Conservation (phyloP, 179 eudicot genomes). For the Silene coronaria region DNA sequence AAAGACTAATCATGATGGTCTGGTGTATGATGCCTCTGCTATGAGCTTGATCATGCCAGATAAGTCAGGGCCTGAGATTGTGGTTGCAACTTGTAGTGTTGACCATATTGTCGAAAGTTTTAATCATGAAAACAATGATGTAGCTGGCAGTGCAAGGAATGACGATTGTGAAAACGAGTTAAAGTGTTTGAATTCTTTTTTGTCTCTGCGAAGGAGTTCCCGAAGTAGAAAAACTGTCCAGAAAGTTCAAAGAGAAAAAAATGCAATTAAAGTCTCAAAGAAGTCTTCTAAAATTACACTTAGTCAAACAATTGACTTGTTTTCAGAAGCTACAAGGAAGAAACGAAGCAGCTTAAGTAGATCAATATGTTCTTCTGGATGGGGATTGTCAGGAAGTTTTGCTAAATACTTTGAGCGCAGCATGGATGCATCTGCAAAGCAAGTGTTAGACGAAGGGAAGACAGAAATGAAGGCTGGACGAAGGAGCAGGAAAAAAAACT, state of each 20-base stretch:
- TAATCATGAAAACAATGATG: slow-evolving; percentile 23
- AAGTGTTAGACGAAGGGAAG: slow-evolving; percentile 26
- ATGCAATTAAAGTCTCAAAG: slow-evolving; percentile 30
- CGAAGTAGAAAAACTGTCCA: slow-evolving; percentile 34
- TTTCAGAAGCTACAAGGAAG: slow-evolving; percentile 46
- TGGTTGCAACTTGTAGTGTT: slow-evolving; percentile 31
- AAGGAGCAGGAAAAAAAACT: slow-evolving; percentile 38
- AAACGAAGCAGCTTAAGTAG: slow-evolving; percentile 53
- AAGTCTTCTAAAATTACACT: slow-evolving; percentile 26
- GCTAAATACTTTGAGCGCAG: slow-evolving; percentile 32
- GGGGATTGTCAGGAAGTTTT: slow-evolving; percentile 52
- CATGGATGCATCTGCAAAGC: slow-evolving; percentile 20
- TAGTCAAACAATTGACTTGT: slow-evolving; percentile 29
- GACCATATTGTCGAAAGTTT: slow-evolving; percentile 24
- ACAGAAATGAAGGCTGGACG: slow-evolving; percentile 29
- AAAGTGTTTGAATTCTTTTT: slow-evolving; percentile 25
- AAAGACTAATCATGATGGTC: slow-evolving; percentile 1
- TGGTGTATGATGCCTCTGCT: slow-evolving; percentile 25
- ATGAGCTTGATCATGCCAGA: slow-evolving; percentile 21
- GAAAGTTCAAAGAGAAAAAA: slow-evolving; percentile 28
- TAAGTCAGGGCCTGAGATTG: slow-evolving; percentile 23
- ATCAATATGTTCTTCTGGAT: slow-evolving; percentile 49
- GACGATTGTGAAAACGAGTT: slow-evolving; percentile 22
- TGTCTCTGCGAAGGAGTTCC: slow-evolving; percentile 47
- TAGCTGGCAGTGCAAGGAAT: slow-evolving; percentile 20